These are phyloP conservation scores for Termitomyces sp. DNA, from an alignment of 768 basidiomycete genomes.

Conservation along the genomic window DNA sequence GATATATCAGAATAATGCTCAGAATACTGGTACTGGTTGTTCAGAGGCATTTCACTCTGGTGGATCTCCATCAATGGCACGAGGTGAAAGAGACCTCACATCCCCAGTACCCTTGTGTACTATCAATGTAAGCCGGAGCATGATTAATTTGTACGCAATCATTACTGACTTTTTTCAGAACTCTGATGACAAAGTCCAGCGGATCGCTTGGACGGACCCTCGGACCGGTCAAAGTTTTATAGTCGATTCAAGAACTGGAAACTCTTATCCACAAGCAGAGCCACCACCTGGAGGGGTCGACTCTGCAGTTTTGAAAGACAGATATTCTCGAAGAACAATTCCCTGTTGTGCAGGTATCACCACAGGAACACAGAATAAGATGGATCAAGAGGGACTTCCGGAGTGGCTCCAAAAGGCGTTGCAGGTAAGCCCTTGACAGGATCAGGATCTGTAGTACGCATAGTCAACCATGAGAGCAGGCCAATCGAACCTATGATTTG, in stretches of 20 bases:
- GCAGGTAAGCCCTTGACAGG: conserved; percentile 34
- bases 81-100: neutral
- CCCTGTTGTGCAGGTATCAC: conserved; percentile 21
- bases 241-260: conserved; percentile 68
- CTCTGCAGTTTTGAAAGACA: conserved; percentile 1
- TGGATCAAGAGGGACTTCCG: conserved; percentile 32
- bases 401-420: conserved; percentile 65
- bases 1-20: conserved; percentile 31
- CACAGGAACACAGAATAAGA: conserved; percentile 1
- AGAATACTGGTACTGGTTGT: conserved; percentile 33
- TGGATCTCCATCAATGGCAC: neutral
- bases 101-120: conserved; percentile 1
- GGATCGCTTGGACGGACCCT: conserved; percentile 63
- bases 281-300: conserved; percentile 11
- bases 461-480: conserved; percentile 29
- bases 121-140: conserved; percentile 4
- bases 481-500: conserved; percentile 52
- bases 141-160: neutral
- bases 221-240: conserved; percentile 52
- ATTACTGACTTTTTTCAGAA: conserved; percentile 10
- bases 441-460: neutral
- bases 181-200: conserved; percentile 24
- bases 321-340: conserved; percentile 24
- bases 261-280: conserved; percentile 45
- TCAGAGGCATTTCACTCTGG: conserved; percentile 22